Conservation (phyloP, 495 filamentous ascomycete genomes). For the Polyplosphaeria fusca region DNA sequence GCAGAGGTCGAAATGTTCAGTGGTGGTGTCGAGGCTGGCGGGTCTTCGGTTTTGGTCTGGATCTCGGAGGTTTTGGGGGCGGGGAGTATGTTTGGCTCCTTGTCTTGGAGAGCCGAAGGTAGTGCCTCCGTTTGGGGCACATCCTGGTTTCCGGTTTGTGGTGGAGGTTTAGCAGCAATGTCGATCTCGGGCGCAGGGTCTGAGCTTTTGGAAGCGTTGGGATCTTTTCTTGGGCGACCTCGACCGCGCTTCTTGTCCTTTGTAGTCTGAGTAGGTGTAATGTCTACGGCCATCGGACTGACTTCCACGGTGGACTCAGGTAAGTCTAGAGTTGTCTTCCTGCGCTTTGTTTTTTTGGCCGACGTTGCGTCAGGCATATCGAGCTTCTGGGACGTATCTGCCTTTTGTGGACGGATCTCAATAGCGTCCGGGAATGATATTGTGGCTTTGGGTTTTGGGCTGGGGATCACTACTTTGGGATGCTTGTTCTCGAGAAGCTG, state of each 20-base stretch:
- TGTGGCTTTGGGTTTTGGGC: neutral
- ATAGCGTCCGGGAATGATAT: neutral
- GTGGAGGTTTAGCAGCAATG: neutral
- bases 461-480: constrained; percentile 13
- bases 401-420: neutral
- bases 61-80: neutral
- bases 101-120: neutral
- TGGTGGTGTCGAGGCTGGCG: constrained; percentile 13
- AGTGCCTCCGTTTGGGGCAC: neutral
- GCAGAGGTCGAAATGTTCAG: neutral
- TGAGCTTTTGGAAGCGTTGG: neutral
- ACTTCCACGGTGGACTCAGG: constrained; percentile 11
- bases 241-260: constrained; percentile 30
- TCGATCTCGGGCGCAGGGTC: neutral
- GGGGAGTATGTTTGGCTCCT: neutral
- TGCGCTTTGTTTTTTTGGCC: constrained; percentile 12
- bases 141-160: neutral
- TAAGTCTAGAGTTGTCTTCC: constrained; percentile 20
- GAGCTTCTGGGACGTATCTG: neutral
- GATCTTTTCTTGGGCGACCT: constrained; percentile 23
- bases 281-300: no score
- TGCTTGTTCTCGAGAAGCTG: neutral
- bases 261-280: neutral
- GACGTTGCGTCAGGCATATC: neutral
- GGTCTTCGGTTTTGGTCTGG: neutral